phyloP scores from a whole-genome alignment of 1,284 basidiomycete species.

The Apiotrichum domesticum region DNA sequence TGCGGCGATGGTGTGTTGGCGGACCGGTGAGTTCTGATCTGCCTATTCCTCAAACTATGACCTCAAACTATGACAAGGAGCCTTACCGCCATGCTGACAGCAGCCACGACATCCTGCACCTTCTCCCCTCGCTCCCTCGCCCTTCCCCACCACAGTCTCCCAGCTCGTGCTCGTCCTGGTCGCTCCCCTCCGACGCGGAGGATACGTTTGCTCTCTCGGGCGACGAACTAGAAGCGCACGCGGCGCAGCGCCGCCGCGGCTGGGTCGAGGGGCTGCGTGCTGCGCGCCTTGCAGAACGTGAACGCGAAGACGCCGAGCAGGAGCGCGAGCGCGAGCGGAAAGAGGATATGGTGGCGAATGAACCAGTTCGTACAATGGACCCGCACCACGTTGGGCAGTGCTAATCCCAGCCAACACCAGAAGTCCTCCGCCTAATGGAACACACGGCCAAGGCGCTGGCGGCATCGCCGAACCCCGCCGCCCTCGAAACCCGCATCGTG shows the following conservation, averaged over 20 bases:
- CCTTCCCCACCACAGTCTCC: neutral
- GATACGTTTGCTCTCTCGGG: constrained; percentile 70
- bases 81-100: constrained; percentile 3
- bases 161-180: constrained; percentile 48
- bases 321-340: constrained; percentile 56
- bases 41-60: too few species aligned
- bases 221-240: constrained; percentile 59
- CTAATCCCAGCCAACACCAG: constrained; percentile 57
- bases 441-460: constrained; percentile 65
- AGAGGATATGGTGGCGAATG: constrained; percentile 66
- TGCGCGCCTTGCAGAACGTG: constrained; percentile 55
- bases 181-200: constrained; percentile 74
- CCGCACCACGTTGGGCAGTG: neutral
- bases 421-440: constrained; percentile 62
- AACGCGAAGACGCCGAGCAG: constrained; percentile 54
- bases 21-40: constrained; percentile 30
- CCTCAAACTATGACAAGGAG: too few species aligned
- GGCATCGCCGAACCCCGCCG: constrained; percentile 63
- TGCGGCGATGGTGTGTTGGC: constrained; percentile 28
- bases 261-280: constrained; percentile 58
- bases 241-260: constrained; percentile 59
- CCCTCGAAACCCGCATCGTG: constrained; percentile 79
- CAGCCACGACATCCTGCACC: constrained; percentile 72
- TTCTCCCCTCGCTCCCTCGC: constrained; percentile 53
- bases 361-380: constrained; percentile 30